phyloP scores from a whole-genome alignment of 805 yeast species.

The Spathaspora passalidarum region DNA sequence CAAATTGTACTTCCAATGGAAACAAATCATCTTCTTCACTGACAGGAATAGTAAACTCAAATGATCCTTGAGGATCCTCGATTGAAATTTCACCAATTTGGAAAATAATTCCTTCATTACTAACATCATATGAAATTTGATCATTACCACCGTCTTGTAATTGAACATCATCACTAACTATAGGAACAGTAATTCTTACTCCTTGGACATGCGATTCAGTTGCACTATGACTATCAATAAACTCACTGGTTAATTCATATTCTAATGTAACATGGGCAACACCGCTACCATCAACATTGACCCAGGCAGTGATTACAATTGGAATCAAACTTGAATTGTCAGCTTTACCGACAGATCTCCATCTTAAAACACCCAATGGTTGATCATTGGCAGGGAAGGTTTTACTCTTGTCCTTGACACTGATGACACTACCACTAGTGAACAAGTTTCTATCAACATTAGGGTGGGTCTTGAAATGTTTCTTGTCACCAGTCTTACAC shows the following conservation, averaged over 20 bases:
- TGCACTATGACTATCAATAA: constrained; percentile 22
- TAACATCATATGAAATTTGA: constrained; percentile 48
- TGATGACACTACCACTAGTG: constrained; percentile 53
- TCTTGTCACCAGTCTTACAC: constrained; percentile 48
- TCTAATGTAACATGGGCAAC: constrained; percentile 79
- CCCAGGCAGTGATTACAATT: constrained; percentile 80
- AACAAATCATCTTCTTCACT: constrained; percentile 86
- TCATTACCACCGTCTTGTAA: constrained; percentile 47
- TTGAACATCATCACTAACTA: constrained; percentile 52
- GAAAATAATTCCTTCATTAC: constrained; percentile 71
- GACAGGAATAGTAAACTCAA: constrained; percentile 73
- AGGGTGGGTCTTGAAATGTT: constrained; percentile 92
- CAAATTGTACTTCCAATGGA: constrained; percentile 79
- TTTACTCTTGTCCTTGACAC: constrained; percentile 71
- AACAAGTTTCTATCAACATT: constrained; percentile 83
- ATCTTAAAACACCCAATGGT: constrained; percentile 85
- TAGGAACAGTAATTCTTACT: constrained; percentile 62
- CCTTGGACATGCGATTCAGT: constrained; percentile 42
- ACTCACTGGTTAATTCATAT: constrained; percentile 64
- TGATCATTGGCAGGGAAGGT: constrained; percentile 92
- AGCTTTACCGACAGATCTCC: constrained; percentile 72
- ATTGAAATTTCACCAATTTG: constrained; percentile 53
- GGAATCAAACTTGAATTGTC: constrained; percentile 63
- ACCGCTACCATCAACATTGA: constrained; percentile 53
- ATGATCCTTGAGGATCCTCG: constrained; percentile 61